Evolutionary conservation across 2,329 filamentous ascomycete species (phyloP).

Genomic region (Tolypocladium sp.): DNA sequence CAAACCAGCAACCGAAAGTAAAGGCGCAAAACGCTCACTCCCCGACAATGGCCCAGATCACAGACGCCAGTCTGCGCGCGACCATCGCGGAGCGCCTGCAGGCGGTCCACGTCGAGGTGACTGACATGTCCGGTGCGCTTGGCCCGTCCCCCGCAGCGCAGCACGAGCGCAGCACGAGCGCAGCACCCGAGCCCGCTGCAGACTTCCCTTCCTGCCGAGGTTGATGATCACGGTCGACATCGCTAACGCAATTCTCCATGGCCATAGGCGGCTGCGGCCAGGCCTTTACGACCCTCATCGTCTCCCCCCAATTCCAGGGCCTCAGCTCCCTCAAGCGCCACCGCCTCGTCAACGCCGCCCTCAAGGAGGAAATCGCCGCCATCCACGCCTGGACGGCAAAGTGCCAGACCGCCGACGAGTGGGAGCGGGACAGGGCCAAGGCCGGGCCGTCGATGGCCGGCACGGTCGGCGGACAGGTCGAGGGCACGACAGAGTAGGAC

Average conservation of each 20-base stretch:
- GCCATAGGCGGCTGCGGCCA: slow-evolving; percentile 49
- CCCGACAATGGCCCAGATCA: slow-evolving; percentile 38
- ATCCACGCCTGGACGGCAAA: slow-evolving; percentile 96
- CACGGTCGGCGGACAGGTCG: slow-evolving; percentile 32
- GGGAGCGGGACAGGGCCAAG: slow-evolving; percentile 53
- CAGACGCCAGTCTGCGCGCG: slow-evolving; percentile 59
- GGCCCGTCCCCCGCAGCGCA: no score
- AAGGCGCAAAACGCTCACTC: background rate
- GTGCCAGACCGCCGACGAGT: slow-evolving; percentile 87
- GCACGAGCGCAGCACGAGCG: no score
- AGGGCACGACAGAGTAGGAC: slow-evolving; percentile 13
- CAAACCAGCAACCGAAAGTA: background rate
- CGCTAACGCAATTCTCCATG: background rate
- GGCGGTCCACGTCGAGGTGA: slow-evolving; percentile 75
- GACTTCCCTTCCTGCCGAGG: no score
- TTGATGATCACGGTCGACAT: background rate
- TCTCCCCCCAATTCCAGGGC: slow-evolving; percentile 59
- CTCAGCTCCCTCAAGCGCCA: slow-evolving; percentile 76
- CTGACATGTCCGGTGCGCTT: slow-evolving; percentile 75
- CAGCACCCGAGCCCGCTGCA: no score
- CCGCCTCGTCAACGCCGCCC: slow-evolving; percentile 71
- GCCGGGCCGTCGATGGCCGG: slow-evolving; percentile 32
- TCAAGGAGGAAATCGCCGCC: slow-evolving; percentile 79
- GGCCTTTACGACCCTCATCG: slow-evolving; percentile 49
- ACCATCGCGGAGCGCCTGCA: slow-evolving; percentile 62